Conservation (phyloP, 2,329 filamentous ascomycete species). For the Calonectria crousiana region DNA sequence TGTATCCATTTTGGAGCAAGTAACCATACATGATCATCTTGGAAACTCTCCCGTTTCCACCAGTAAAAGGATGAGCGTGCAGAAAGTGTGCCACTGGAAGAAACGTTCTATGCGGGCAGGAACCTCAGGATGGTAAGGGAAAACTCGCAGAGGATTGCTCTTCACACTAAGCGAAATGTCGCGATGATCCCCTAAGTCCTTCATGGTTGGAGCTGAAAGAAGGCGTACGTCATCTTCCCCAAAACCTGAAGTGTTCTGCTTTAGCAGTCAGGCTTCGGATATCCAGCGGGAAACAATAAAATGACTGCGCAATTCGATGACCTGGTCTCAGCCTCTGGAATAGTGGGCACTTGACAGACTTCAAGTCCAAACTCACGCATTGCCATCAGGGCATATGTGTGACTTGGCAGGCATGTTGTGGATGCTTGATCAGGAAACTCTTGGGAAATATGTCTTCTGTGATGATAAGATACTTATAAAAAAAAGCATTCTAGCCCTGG, state of each 20-base stretch:
- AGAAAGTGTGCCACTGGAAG: conserved; percentile 18
- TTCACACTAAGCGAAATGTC: not conserved
- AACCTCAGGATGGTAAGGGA: conserved; percentile 3
- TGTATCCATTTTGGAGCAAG: conserved; percentile 10
- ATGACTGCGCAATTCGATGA: conserved; percentile 17
- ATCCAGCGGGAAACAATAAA: conserved; percentile 16
- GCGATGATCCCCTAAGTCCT: conserved; percentile 1
- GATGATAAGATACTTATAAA: not conserved
- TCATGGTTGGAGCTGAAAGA: conserved; percentile 11
- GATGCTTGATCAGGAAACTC: not conserved
- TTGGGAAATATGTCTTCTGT: not conserved
- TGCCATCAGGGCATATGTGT: conserved; percentile 46
- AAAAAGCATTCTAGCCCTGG: not conserved
- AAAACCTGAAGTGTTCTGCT: not conserved
- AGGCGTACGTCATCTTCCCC: not conserved
- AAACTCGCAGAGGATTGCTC: not conserved
- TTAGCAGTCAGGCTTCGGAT: not conserved
- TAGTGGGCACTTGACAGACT: conserved; percentile 35
- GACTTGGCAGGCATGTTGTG: conserved; percentile 34
- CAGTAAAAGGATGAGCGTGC: conserved; percentile 4
- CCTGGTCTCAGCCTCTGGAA: not conserved
- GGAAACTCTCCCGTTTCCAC: conserved; percentile 5
- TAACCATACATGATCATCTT: conserved; percentile 19
- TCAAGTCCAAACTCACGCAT: conserved; percentile 44
- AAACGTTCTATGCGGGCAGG: conserved; percentile 11